Evolutionary conservation across 1,284 basidiomycete species (phyloP), one percentile per base, ranked within the genome.

Genomic region (Marasmius sp.): DNA sequence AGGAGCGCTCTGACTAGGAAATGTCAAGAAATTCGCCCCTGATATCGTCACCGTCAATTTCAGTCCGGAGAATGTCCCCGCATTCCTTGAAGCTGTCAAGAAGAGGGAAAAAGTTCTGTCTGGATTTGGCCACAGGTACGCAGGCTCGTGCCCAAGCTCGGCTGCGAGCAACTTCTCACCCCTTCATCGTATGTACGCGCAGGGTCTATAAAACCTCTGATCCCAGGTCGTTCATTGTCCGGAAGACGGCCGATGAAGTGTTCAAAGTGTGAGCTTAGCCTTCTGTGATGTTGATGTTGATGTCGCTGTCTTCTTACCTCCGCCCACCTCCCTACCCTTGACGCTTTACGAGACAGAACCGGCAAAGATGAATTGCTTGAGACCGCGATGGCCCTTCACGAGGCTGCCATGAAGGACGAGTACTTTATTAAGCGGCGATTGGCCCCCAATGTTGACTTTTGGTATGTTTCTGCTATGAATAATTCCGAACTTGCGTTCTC

Each of bases 341-440:
- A 47, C n/a, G 9, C 2, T n/a, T 8, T 20, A 47, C 20, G 20
- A n/a, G 6, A n/a, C 67, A 89, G 89, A 54, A 94, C 92, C 0
- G 94, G 93, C 0, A 85, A 84, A 65, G 92, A 94, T 74, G 88
- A 88, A 65, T 77, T 95, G 0, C 80, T 95, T 37, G 89, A 94
- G 64, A 95, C 92, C 10, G 93, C 94, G 0, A 93, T 95, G 87
- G 87, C 87, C 9, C 78, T 95, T 58, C 92, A 95, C 67, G 91
- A 94, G 68, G 87, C 88, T 7, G 93, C 93, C 0, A 88, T 94
- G 82, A 90, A 90, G 67, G 94, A 95, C 66, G 89, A 94, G 41
- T 95, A 93, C 74, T 94, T 94, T 67, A 81, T 89, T 66, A 85
- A 84, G 66, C 82, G 92, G 47, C 88, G 82, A 71, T 78, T 92